Percentiles rank a stretch among this genome's conserved stretches.
Evolutionary conservation across 768 basidiomycete genomes (phyloP).

Genomic region (Omphalotus guepiniiformis): DNA sequence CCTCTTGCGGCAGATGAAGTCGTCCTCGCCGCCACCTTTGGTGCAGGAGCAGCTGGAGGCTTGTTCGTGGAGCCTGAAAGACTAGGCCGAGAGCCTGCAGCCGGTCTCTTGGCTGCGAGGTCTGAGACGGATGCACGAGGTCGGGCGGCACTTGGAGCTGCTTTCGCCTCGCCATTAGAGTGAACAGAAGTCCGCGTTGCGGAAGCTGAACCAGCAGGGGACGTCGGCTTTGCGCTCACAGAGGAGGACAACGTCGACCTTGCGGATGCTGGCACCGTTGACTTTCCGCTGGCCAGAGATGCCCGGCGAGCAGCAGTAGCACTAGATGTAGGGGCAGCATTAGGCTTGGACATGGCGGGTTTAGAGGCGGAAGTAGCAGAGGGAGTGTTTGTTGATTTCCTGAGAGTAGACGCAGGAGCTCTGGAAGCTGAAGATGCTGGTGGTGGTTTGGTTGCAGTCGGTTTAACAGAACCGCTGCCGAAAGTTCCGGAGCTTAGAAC

Average conservation of each 20-base stretch:
- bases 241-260: conserved; percentile 38
- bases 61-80: conserved; percentile 31
- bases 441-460: conserved; percentile 28
- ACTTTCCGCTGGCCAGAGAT: conserved; percentile 41
- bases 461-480: conserved; percentile 51
- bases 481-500: conserved; percentile 64
- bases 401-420: conserved; percentile 31
- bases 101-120: conserved; percentile 47
- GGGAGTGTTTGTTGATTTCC: conserved; percentile 37
- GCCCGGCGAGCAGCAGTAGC: conserved; percentile 35
- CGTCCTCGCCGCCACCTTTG: conserved; percentile 26
- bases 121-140: conserved; percentile 71
- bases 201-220: conserved; percentile 25
- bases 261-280: conserved; percentile 28
- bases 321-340: conserved; percentile 29
- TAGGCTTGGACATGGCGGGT: conserved; percentile 31
- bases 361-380: conserved; percentile 31
- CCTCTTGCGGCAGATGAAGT: conserved; percentile 34
- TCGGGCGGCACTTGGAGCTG: conserved; percentile 37
- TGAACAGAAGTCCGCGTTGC: conserved; percentile 45
- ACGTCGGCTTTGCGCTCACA: conserved; percentile 30
- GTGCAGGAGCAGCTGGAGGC: conserved; percentile 21
- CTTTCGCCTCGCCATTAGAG: conserved; percentile 39
- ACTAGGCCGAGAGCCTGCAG: conserved; percentile 38
- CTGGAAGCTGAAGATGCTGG: too few species aligned